Conservation (phyloP, 768 basidiomycete genomes). For the Punctularia strigosozonata region DNA sequence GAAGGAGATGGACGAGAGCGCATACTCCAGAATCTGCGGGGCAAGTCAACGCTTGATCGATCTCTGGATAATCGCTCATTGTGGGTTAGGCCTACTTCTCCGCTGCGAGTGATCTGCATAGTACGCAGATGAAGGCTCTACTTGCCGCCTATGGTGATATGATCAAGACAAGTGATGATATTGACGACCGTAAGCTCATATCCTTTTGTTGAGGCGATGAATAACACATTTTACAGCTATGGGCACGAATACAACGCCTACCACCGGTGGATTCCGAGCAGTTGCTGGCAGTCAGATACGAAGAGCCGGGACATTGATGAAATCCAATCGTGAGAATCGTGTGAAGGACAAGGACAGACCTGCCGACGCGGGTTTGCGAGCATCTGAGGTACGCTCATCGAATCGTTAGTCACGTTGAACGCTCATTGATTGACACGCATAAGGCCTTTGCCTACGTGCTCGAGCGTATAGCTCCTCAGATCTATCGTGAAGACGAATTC, state of each 20-base stretch:
- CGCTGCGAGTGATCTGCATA: slow-evolving; percentile 71
- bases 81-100: slow-evolving; percentile 75
- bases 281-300: slow-evolving; percentile 56
- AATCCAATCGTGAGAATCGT: slow-evolving; percentile 55
- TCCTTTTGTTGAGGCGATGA: neutral
- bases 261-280: slow-evolving; percentile 33
- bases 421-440: slow-evolving; percentile 4
- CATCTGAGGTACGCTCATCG: slow-evolving; percentile 48
- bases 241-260: slow-evolving; percentile 14
- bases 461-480: slow-evolving; percentile 60
- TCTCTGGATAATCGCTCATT: neutral
- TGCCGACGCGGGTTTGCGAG: slow-evolving; percentile 47
- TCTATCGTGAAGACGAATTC: slow-evolving; percentile 82
- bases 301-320: slow-evolving; percentile 78
- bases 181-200: slow-evolving; percentile 46
- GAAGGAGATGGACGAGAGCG: slow-evolving; percentile 88
- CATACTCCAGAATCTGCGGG: slow-evolving; percentile 84
- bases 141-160: slow-evolving; percentile 43
- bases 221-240: no score
- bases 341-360: slow-evolving; percentile 44
- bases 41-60: slow-evolving; percentile 31
- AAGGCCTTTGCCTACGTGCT: slow-evolving; percentile 70
- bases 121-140: slow-evolving; percentile 66
- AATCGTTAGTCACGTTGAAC: no score
- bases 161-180: slow-evolving; percentile 70